Percentiles rank a stretch among this genome's conserved stretches.
Evolutionary conservation across 371 early-diverging fungal species (phyloP).

Genomic region (Rhizomucor pusillus): DNA sequence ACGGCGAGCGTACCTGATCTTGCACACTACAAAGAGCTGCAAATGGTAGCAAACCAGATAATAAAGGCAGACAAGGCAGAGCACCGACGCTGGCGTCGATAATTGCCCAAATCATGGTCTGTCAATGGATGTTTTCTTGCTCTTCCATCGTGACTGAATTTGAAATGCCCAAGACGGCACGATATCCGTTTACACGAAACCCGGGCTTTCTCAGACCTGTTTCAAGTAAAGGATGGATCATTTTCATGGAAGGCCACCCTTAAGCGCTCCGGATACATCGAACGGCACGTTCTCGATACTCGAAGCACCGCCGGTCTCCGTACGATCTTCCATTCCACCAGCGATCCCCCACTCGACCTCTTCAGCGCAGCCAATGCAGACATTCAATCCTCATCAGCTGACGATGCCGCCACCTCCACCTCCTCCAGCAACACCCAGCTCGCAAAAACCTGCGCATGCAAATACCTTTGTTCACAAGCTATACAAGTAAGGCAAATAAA

Average conservation of each 20-base stretch:
- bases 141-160: slow-evolving; percentile 3
- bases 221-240: background rate
- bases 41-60: background rate
- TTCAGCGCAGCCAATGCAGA: background rate
- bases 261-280: background rate
- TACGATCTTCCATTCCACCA: background rate
- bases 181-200: background rate
- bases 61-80: background rate
- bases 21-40: background rate
- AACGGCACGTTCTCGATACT: background rate
- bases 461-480: slow-evolving; percentile 25
- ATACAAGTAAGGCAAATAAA: slow-evolving; percentile 13
- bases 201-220: background rate
- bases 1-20: background rate
- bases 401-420: slow-evolving; percentile 22
- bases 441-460: slow-evolving; percentile 15
- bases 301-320: background rate
- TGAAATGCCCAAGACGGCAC: background rate
- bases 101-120: background rate
- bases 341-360: background rate
- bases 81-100: background rate
- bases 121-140: background rate
- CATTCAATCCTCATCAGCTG: background rate
- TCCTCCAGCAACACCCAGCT: slow-evolving; percentile 7
- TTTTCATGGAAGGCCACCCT: background rate